These are phyloP conservation scores for Fraxinus velutina DNA, from an alignment of 305 asterid genomes.

Conservation along the genomic window DNA sequence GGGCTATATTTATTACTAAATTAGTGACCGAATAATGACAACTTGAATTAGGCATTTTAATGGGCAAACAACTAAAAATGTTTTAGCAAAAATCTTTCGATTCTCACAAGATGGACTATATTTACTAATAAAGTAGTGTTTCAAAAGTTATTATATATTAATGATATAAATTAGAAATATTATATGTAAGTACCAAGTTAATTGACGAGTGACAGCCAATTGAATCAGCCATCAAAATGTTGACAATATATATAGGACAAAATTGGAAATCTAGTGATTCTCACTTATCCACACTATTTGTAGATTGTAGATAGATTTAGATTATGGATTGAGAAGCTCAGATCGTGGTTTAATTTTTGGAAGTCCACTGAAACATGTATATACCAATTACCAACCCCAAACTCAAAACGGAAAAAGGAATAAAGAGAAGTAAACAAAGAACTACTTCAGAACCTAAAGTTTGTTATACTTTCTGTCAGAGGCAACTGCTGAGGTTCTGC, in stretches of 20 bases:
- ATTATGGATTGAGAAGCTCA: constrained; percentile 10
- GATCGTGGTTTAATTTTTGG: constrained; percentile 6
- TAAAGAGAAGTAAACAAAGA: neutral
- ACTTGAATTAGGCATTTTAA: neutral
- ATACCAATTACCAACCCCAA: constrained; percentile 5
- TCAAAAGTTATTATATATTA: neutral
- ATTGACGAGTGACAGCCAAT: neutral
- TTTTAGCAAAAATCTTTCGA: neutral
- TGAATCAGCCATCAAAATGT: neutral
- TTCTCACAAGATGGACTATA: neutral
- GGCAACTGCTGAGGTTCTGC: constrained; percentile 77
- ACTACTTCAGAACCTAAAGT: constrained; percentile 24
- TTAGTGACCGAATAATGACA: neutral
- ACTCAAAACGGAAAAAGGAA: constrained; percentile 7
- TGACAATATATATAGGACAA: neutral
- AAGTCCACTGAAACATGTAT: constrained; percentile 10
- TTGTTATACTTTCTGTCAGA: constrained; percentile 37
- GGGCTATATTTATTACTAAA: neutral
- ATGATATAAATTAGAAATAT: neutral
- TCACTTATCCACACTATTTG: neutral
- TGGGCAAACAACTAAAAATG: neutral
- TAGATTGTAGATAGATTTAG: neutral
- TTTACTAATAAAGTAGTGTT: neutral
- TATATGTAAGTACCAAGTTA: neutral
- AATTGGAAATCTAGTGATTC: neutral